phyloP scores from a whole-genome alignment of 108 stramenopile species.

The Cyclotella sp. region DNA sequence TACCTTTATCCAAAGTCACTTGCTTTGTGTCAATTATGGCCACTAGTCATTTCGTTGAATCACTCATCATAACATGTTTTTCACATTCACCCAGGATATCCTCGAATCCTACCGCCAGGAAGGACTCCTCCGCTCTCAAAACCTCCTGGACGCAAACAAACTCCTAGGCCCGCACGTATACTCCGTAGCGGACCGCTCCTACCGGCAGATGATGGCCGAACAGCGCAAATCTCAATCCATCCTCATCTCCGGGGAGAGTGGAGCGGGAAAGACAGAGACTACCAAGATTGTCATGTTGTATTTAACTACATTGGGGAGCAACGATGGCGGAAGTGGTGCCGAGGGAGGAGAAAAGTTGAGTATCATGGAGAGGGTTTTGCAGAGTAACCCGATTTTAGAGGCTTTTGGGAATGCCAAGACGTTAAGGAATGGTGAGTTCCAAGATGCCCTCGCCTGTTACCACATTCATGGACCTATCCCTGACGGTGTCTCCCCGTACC shows the following conservation, averaged over 20 bases:
- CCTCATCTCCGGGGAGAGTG: constrained; percentile 93
- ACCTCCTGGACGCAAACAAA: constrained; percentile 58
- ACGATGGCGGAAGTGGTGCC: constrained; percentile 33
- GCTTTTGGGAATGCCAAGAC: constrained; percentile 99
- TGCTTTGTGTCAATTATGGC: too few species aligned
- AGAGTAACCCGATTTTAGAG: constrained; percentile 98
- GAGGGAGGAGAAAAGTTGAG: constrained; percentile 45
- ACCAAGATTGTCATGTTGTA: constrained; percentile 97
- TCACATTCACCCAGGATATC: constrained; percentile 59
- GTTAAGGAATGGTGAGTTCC: constrained; percentile 82
- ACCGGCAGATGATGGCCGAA: constrained; percentile 90
- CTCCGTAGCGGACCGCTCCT: constrained; percentile 88
- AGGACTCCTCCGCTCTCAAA: constrained; percentile 83
- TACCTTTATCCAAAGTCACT: too few species aligned
- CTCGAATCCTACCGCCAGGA: constrained; percentile 87
- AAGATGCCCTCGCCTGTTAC: background rate
- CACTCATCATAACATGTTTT: background rate
- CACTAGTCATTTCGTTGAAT: background rate
- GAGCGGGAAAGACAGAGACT: constrained; percentile 97
- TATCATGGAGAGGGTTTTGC: constrained; percentile 95
- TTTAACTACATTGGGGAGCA: constrained; percentile 83
- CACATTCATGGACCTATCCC: too few species aligned
- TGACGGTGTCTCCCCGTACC: too few species aligned
- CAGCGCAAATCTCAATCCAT: constrained; percentile 88
- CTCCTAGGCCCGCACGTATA: constrained; percentile 93